A percentile compares a stretch with the other conserved stretches of the same genome.
phyloP scores from a whole-genome alignment of 768 basidiomycete genomes.

The Porphyrellus cyaneotinctus region DNA sequence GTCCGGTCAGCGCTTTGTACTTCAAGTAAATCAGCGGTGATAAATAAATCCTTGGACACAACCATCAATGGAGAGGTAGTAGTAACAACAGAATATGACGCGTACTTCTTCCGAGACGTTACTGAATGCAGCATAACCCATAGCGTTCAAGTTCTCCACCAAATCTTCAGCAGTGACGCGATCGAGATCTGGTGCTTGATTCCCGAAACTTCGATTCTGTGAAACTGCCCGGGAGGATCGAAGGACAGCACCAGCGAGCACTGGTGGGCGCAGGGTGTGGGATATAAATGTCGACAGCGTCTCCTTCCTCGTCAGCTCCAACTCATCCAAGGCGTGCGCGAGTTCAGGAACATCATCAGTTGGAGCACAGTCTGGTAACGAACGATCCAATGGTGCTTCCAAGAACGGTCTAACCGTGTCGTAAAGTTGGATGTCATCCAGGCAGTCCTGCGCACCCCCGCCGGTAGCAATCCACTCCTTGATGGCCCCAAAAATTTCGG shows the following conservation, averaged over 20 bases:
- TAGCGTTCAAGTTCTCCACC: slow-evolving; percentile 73
- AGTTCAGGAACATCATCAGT: slow-evolving; percentile 41
- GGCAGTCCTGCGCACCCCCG: slow-evolving; percentile 72
- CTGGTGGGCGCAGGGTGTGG: slow-evolving; percentile 59
- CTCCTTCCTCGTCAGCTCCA: slow-evolving; percentile 41
- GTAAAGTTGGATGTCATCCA: slow-evolving; percentile 68
- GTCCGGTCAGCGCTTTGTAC: slow-evolving; percentile 75
- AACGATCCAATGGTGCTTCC: slow-evolving; percentile 49
- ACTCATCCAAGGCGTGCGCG: slow-evolving; percentile 41
- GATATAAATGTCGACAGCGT: slow-evolving; percentile 46
- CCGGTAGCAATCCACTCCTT: slow-evolving; percentile 71
- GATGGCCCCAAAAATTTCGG: slow-evolving; percentile 59
- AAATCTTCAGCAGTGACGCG: slow-evolving; percentile 61
- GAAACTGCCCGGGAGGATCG: slow-evolving; percentile 12
- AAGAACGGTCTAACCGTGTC: slow-evolving; percentile 59
- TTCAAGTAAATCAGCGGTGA: slow-evolving; percentile 74
- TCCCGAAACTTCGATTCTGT: slow-evolving; percentile 27
- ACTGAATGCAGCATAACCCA: slow-evolving; percentile 69
- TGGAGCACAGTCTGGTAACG: slow-evolving; percentile 37
- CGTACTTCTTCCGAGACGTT: slow-evolving; percentile 75
- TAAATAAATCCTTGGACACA: slow-evolving; percentile 61
- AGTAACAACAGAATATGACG: slow-evolving; percentile 9
- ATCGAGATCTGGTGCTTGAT: slow-evolving; percentile 60
- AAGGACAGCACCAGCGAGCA: slow-evolving; percentile 25
- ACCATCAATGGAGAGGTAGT: slow-evolving; percentile 4